phyloP scores from a whole-genome alignment of 179 eudicot genomes.

The Camellia oleifera region DNA sequence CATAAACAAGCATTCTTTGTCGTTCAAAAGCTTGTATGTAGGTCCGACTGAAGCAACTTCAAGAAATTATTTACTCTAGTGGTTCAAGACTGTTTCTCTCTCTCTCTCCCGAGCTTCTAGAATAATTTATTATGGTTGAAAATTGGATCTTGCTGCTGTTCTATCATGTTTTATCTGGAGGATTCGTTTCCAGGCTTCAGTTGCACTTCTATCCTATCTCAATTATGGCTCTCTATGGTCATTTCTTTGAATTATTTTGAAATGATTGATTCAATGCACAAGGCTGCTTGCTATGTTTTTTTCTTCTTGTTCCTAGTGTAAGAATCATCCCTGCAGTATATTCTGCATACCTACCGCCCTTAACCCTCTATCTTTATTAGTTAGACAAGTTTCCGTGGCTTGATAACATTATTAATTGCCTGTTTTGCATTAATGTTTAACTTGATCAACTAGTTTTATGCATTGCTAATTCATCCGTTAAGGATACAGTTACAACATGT shows the following conservation, averaged over 20 bases:
- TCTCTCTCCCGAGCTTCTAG: not conserved
- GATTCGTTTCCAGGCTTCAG: not conserved
- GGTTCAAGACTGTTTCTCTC: not conserved
- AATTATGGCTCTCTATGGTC: not conserved
- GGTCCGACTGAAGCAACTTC: not conserved
- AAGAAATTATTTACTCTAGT: not conserved
- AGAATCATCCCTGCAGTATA: not conserved
- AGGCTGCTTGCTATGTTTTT: not conserved
- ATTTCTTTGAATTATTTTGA: not conserved
- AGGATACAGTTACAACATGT: not conserved
- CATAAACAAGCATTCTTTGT: not conserved
- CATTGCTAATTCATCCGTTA: not conserved
- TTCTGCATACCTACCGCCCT: not conserved
- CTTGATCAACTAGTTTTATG: not conserved
- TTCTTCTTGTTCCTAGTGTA: not conserved
- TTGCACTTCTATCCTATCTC: not conserved
- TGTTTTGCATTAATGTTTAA: not conserved
- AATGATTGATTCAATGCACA: not conserved
- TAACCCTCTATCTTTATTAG: not conserved
- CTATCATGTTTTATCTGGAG: not conserved
- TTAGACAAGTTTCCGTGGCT: not conserved
- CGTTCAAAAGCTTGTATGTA: not conserved
- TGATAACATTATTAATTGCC: not conserved
- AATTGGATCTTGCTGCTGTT: not conserved
- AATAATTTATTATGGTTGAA: not conserved